Conservation (phyloP, 306 rosid species). For the Malus fusca region DNA sequence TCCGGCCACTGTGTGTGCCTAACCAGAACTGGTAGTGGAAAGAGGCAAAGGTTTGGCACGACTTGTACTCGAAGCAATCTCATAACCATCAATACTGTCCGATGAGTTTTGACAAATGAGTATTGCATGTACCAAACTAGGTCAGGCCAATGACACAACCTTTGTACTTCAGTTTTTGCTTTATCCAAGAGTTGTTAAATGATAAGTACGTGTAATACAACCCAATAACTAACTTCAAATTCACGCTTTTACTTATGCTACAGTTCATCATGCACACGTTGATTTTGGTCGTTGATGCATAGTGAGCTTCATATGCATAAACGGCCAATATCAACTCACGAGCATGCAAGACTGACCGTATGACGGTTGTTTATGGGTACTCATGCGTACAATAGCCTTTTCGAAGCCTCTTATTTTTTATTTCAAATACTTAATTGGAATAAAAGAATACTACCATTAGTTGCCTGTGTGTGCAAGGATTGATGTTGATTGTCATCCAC, state of each 20-base stretch:
- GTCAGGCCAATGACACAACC: not conserved
- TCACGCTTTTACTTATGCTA: not conserved
- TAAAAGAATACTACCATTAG: no score
- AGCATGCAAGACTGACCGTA: not conserved
- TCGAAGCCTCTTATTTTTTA: not conserved
- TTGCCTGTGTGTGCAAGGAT: no score
- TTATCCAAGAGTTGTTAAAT: not conserved
- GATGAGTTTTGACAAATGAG: not conserved
- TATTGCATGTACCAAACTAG: not conserved
- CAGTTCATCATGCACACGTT: fast-evolving
- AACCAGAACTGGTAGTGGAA: not conserved
- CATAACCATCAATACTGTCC: not conserved
- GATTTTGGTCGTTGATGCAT: no score
- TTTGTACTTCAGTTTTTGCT: not conserved
- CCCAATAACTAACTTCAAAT: not conserved
- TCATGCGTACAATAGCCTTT: not conserved
- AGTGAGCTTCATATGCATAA: not conserved
- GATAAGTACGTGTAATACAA: not conserved
- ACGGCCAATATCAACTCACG: not conserved
- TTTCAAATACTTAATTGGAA: no score
- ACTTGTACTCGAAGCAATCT: not conserved
- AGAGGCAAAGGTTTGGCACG: constrained; percentile 6
- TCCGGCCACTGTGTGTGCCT: not conserved
- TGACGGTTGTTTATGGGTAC: no score
- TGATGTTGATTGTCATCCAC: no score